Evolutionary conservation across 108 stramenopile species (phyloP).

Genomic region (Stephanodiscus minutulus): DNA sequence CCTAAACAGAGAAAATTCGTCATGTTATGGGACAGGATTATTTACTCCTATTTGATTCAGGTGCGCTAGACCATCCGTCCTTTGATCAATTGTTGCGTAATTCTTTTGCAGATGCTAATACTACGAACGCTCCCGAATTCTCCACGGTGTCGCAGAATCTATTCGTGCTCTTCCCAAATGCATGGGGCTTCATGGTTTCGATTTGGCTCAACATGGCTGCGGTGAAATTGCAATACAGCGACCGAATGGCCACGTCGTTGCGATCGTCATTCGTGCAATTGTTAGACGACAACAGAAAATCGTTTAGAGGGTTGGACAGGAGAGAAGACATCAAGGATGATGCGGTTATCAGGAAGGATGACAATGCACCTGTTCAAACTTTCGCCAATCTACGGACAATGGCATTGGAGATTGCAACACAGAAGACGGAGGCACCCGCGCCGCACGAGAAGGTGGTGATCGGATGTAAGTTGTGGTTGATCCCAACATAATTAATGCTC

Average conservation of each 20-base stretch:
- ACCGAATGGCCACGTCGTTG: constrained; percentile 40
- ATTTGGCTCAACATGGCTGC: constrained; percentile 80
- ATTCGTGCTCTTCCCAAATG: constrained; percentile 74
- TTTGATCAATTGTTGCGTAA: background rate
- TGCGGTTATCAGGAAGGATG: background rate
- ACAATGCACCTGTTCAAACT: constrained; percentile 9
- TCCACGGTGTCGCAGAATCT: constrained; percentile 45
- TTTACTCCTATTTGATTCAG: constrained; percentile 59
- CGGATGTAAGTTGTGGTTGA: background rate
- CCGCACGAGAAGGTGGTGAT: constrained; percentile 70
- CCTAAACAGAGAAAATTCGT: too few species aligned
- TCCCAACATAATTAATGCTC: background rate
- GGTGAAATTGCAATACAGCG: constrained; percentile 67
- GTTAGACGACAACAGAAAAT: constrained; percentile 46
- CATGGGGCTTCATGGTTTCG: constrained; percentile 67
- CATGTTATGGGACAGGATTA: constrained; percentile 36
- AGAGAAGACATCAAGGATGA: constrained; percentile 14
- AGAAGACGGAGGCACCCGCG: constrained; percentile 60
- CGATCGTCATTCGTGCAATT: constrained; percentile 45
- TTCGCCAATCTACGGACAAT: constrained; percentile 50
- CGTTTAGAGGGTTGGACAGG: constrained; percentile 16
- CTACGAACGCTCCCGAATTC: constrained; percentile 54
- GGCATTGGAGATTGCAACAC: constrained; percentile 62
- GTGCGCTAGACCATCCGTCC: constrained; percentile 6
- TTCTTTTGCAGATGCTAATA: background rate